phyloP scores from a whole-genome alignment of 192 early-diverging fungal genomes.

The Linderina pennispora region DNA sequence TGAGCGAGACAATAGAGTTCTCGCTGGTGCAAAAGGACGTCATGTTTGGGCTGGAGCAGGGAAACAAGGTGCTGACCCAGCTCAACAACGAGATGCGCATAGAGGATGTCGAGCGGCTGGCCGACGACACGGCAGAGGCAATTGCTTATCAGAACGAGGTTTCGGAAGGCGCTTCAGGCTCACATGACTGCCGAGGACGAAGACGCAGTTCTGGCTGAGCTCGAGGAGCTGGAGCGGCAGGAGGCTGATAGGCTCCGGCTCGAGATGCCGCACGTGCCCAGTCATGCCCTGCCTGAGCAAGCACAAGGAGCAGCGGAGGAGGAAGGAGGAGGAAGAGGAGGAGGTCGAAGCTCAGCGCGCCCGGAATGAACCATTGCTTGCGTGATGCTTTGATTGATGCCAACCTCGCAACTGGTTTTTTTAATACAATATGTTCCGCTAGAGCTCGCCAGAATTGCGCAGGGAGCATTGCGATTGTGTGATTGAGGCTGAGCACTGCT shows the following conservation, averaged over 20 bases:
- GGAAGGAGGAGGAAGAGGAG: slow-evolving; percentile 11
- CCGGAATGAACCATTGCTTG: slow-evolving; percentile 33
- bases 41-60: slow-evolving; percentile 73
- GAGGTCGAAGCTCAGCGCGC: slow-evolving; percentile 2
- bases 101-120: slow-evolving; percentile 86
- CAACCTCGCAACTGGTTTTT: too few species aligned
- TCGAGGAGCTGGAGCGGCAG: slow-evolving; percentile 59
- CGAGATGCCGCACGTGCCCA: slow-evolving; percentile 21
- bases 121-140: slow-evolving; percentile 95
- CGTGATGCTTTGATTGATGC: too few species aligned
- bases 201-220: slow-evolving; percentile 74
- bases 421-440: background rate
- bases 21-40: slow-evolving; percentile 89
- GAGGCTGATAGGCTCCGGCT: slow-evolving; percentile 22
- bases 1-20: slow-evolving; percentile 86
- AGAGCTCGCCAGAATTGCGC: too few species aligned
- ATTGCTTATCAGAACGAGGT: slow-evolving; percentile 90
- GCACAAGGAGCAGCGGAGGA: background rate
- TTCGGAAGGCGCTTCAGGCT: slow-evolving; percentile 61
- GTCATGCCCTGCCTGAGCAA: slow-evolving; percentile 9
- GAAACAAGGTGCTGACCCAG: slow-evolving; percentile 66
- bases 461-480: too few species aligned
- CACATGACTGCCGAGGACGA: slow-evolving; percentile 78
- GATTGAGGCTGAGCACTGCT: too few species aligned
- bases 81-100: slow-evolving; percentile 84